Conservation (phyloP, 169 alveolate genomes). For the Plasmodium berghei region DNA sequence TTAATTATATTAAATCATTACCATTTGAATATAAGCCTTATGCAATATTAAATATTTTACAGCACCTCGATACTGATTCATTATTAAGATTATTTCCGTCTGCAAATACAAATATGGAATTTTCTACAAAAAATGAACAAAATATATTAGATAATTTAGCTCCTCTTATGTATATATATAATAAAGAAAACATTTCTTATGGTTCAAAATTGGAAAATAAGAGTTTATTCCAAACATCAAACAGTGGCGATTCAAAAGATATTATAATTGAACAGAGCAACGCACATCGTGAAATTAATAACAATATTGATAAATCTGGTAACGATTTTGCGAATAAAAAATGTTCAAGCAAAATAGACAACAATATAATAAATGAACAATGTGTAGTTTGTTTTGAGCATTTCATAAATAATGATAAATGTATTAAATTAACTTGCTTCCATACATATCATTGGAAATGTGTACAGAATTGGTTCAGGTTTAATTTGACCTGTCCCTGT, state of each 20-base stretch:
- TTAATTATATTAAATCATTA: slow-evolving; percentile 75
- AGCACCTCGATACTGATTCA: slow-evolving; percentile 79
- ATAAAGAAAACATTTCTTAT: too few relatives aligned
- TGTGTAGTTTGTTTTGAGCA: slow-evolving; percentile 81
- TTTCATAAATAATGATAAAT: slow-evolving; percentile 73
- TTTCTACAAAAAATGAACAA: too few relatives aligned
- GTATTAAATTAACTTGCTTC: slow-evolving; percentile 76
- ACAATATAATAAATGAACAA: slow-evolving; percentile 73
- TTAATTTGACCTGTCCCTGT: slow-evolving; percentile 81
- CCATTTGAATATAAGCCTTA: slow-evolving; percentile 82
- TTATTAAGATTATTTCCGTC: slow-evolving; percentile 79
- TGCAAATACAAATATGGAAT: slow-evolving; percentile 54
- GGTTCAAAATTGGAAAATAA: too few relatives aligned
- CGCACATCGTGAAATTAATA: too few relatives aligned
- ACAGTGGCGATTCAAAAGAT: too few relatives aligned
- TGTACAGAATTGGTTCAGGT: slow-evolving; percentile 78
- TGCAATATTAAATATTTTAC: slow-evolving; percentile 79
- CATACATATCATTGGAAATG: slow-evolving; percentile 82
- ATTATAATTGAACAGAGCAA: too few relatives aligned
- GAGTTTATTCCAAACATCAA: too few relatives aligned
- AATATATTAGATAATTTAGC: too few relatives aligned
- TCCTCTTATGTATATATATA: too few relatives aligned
- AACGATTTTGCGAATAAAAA: too few relatives aligned
- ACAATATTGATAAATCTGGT: too few relatives aligned
- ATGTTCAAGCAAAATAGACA: too few relatives aligned